Conservation (phyloP, 768 basidiomycete genomes). For the Hirschioporus abietinus region DNA sequence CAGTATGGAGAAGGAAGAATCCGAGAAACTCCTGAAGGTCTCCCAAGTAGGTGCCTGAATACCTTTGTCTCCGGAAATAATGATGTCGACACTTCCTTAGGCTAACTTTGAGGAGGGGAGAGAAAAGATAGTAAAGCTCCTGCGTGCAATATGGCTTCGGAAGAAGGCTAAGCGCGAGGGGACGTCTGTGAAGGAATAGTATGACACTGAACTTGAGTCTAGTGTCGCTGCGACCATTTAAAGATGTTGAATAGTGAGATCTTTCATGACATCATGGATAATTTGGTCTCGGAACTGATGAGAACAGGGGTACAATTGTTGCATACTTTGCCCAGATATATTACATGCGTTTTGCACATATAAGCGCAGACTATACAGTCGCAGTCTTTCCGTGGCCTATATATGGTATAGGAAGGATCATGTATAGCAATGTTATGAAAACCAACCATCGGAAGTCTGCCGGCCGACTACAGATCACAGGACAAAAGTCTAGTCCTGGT, state of each 20-base stretch:
- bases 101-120: constrained; percentile 17
- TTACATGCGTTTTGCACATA: neutral
- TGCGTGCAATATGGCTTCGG: constrained; percentile 20
- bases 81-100: constrained; percentile 6
- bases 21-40: constrained; percentile 16
- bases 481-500: neutral
- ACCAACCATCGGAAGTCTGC: neutral
- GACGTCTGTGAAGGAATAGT: neutral
- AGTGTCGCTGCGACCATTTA: neutral
- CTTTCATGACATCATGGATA: neutral
- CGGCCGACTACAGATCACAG: neutral
- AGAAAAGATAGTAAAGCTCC: constrained; percentile 16
- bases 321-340: neutral
- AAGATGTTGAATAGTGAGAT: neutral
- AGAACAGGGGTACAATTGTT: neutral
- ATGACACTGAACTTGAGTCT: neutral
- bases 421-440: neutral
- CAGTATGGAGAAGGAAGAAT: constrained; percentile 16
- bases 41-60: constrained; percentile 15
- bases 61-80: too few relatives aligned
- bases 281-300: neutral
- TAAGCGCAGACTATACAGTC: neutral
- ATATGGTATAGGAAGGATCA: neutral
- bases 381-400: neutral
- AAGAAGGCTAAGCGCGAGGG: constrained; percentile 15